Conservation (phyloP, 129 eudicot genomes). For the Artemisia tridentata region DNA sequence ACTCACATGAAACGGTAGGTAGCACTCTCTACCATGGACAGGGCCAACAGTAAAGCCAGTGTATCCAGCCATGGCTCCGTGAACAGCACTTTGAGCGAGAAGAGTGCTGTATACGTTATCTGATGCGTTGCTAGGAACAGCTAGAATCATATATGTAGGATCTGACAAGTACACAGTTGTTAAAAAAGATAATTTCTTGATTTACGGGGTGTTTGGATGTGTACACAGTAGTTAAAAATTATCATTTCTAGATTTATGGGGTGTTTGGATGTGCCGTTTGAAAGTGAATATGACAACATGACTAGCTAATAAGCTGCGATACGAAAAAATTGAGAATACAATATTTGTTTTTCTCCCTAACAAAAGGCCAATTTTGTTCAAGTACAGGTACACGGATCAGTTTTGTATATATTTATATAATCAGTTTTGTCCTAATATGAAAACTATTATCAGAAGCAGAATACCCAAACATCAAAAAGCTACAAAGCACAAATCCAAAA, state of each 20-base stretch:
- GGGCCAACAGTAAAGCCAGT: slow-evolving; percentile 88
- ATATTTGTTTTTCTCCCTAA: too few relatives aligned
- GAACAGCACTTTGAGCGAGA: slow-evolving; percentile 97
- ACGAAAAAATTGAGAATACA: too few relatives aligned
- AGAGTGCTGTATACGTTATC: slow-evolving; percentile 94
- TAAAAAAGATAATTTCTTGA: not conserved
- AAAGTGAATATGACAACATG: not conserved
- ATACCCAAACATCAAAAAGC: too few relatives aligned
- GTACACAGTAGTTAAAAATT: not conserved
- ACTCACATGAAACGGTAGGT: slow-evolving; percentile 87
- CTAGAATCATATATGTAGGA: slow-evolving; percentile 99
- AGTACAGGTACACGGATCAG: too few relatives aligned
- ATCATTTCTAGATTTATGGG: not conserved
- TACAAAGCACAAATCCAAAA: not conserved
- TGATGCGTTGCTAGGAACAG: slow-evolving; percentile 86
- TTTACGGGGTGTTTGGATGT: not conserved
- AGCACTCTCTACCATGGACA: slow-evolving; percentile 78
- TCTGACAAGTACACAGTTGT: slow-evolving; percentile 39
- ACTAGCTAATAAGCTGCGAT: not conserved
- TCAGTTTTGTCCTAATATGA: too few relatives aligned
- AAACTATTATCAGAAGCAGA: too few relatives aligned
- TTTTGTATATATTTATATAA: too few relatives aligned
- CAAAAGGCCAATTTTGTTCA: too few relatives aligned
- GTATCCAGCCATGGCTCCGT: slow-evolving; percentile 99
- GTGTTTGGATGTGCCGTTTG: not conserved